These are phyloP conservation scores for Tetracentron sinense DNA, from an alignment of 164 flowering plant species.

Conservation along the genomic window DNA sequence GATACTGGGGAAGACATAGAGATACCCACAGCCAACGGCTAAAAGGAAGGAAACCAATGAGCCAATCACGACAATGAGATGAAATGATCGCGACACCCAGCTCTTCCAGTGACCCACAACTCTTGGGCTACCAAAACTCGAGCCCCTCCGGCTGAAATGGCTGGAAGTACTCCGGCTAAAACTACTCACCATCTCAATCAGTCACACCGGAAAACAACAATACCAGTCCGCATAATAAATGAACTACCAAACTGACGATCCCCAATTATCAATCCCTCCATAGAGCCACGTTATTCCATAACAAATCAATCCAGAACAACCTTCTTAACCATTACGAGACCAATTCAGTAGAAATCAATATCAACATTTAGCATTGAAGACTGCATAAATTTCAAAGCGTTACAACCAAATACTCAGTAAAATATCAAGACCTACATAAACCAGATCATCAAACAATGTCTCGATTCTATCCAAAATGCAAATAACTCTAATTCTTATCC, in stretches of 20 bases:
- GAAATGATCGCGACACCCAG: conserved; percentile 34
- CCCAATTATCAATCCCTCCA: conserved; percentile 1
- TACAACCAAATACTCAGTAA: not conserved
- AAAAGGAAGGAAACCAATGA: conserved; percentile 35
- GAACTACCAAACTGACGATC: not conserved
- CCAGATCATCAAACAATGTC: not conserved
- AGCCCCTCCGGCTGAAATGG: conserved; percentile 27
- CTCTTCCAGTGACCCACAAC: conserved; percentile 21
- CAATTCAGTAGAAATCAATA: not conserved
- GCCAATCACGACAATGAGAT: conserved; percentile 31
- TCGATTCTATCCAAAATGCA: not conserved
- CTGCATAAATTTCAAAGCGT: not conserved
- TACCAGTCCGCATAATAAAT: not conserved
- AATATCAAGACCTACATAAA: not conserved
- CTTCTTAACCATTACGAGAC: not conserved
- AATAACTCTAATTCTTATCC: not conserved
- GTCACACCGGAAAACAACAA: conserved; percentile 7
- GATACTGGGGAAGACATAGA: conserved; percentile 48
- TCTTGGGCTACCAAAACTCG: conserved; percentile 43
- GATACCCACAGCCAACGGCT: conserved; percentile 45
- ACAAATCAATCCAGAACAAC: not conserved
- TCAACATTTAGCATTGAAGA: not conserved
- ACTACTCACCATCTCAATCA: conserved; percentile 36
- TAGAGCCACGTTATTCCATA: not conserved
- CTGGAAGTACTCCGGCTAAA: conserved; percentile 39